Evolutionary conservation across 306 rosid species (phyloP).

Genomic region (Leucaena leucocephala): DNA sequence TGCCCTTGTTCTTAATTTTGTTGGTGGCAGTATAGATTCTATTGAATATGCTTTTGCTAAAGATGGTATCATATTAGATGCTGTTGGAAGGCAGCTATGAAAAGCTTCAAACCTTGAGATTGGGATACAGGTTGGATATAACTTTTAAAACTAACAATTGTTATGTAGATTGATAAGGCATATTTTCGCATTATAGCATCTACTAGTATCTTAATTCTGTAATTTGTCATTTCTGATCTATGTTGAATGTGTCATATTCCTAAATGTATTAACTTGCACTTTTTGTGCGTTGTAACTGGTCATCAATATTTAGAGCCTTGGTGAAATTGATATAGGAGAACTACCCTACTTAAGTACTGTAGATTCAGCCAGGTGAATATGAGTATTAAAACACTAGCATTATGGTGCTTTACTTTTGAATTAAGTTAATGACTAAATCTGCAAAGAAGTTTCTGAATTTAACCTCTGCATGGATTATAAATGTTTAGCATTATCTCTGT

Average conservation of each 20-base stretch:
- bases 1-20: conserved; percentile 82
- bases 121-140: conserved; percentile 65
- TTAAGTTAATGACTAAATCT: neutral
- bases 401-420: neutral
- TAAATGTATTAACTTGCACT: neutral
- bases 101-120: conserved; percentile 61
- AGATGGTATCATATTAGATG: conserved; percentile 69
- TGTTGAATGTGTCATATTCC: neutral
- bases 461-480: neutral
- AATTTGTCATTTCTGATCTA: neutral
- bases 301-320: no score
- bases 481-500: no score
- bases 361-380: neutral
- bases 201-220: neutral
- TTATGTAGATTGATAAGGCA: neutral
- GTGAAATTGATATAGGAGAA: no score
- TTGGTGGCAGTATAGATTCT: conserved; percentile 77
- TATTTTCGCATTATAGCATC: neutral
- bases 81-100: conserved; percentile 78
- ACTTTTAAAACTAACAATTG: conserved; percentile 35
- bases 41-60: conserved; percentile 70
- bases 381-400: neutral
- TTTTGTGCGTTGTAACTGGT: no score
- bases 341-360: no score
- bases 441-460: neutral